Evolutionary conservation across 108 stramenopile genomes (phyloP).

Genomic region (Schizochytrium sp.): DNA sequence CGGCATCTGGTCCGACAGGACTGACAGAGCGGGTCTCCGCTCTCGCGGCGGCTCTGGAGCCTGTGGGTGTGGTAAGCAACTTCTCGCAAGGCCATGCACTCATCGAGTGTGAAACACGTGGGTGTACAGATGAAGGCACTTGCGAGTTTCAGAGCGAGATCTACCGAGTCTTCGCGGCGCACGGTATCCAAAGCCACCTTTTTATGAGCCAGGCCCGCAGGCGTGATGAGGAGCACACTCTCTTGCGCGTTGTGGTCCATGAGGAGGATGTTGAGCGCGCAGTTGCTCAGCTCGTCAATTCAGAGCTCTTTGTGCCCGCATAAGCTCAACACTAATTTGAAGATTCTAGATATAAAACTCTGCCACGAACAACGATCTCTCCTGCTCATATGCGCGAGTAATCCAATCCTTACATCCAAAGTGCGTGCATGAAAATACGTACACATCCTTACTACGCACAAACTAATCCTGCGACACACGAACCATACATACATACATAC

Average conservation of each 20-base stretch:
- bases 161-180: slow-evolving; percentile 18
- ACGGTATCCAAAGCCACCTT: slow-evolving; percentile 16
- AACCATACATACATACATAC: too few species aligned
- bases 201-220: slow-evolving; percentile 22
- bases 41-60: background rate
- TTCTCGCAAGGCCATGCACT: slow-evolving; percentile 26
- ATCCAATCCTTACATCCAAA: too few species aligned
- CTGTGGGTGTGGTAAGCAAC: background rate
- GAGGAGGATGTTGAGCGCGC: slow-evolving; percentile 28
- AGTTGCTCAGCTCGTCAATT: background rate
- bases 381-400: too few species aligned
- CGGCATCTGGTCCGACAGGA: too few species aligned
- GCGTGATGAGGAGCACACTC: background rate
- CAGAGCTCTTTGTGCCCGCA: slow-evolving; percentile 17
- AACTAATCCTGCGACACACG: too few species aligned
- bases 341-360: too few species aligned
- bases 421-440: too few species aligned
- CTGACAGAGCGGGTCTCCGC: background rate
- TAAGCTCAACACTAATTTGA: background rate
- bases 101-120: slow-evolving; percentile 34
- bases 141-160: slow-evolving; percentile 13
- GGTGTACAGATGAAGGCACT: background rate
- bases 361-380: too few species aligned
- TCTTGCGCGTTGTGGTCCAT: background rate
- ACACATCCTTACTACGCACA: too few species aligned